These are phyloP conservation scores for Phialophora macrospora DNA, from an alignment of 2,329 filamentous ascomycete species.

Conservation along the genomic window DNA sequence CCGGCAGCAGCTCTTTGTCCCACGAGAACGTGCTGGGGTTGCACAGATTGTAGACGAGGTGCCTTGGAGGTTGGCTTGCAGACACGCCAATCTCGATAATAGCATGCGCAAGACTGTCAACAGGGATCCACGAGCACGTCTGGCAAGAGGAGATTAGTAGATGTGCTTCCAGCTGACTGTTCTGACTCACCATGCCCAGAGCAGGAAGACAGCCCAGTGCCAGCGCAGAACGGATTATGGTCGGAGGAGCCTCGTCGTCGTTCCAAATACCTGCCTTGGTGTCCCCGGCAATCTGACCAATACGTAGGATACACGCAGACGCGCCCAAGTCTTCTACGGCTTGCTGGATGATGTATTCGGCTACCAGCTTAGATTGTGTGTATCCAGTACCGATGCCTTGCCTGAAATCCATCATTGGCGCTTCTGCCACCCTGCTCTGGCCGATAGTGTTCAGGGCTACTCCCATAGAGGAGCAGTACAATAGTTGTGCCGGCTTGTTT, in stretches of 20 bases:
- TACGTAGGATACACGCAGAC: conserved; percentile 45
- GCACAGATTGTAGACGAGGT: conserved; percentile 56
- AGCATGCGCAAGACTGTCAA: too few relatives aligned
- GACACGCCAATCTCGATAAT: conserved; percentile 41
- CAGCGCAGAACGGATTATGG: too few relatives aligned
- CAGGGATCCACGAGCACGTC: too few relatives aligned
- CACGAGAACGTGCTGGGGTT: conserved; percentile 52
- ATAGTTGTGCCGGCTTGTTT: too few relatives aligned
- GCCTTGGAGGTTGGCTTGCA: conserved; percentile 30
- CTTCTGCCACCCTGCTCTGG: conserved; percentile 19
- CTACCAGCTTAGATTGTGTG: conserved; percentile 62
- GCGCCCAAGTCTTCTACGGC: conserved; percentile 41
- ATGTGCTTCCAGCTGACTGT: too few relatives aligned
- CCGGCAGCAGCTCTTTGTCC: conserved; percentile 55
- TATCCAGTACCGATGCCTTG: conserved; percentile 57
- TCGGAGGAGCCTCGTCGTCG: too few relatives aligned
- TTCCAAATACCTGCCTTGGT: too few relatives aligned
- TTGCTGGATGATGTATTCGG: conserved; percentile 56
- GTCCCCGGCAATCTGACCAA: conserved; percentile 53
- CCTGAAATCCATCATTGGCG: conserved; percentile 23
- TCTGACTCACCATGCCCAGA: too few relatives aligned
- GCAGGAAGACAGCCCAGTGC: too few relatives aligned
- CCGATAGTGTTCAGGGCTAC: conserved; percentile 3
- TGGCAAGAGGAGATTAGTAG: too few relatives aligned
- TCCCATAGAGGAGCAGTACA: too few relatives aligned